These are phyloP conservation scores for Coleophoma eucalyptorum DNA, from an alignment of 2,329 filamentous ascomycete species.

Conservation along the genomic window DNA sequence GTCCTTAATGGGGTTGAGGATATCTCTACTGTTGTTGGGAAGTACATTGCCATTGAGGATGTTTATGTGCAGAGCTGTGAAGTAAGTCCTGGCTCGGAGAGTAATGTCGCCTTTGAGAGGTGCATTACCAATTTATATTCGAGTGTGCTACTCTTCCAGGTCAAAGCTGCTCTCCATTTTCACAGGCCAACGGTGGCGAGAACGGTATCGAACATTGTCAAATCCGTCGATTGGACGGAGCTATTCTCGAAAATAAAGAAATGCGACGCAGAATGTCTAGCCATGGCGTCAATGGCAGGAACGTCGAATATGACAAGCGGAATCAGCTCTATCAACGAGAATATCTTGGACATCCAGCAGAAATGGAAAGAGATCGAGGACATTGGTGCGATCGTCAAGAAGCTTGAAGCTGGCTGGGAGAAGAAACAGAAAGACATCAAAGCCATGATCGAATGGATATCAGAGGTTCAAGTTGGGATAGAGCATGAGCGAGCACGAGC, in stretches of 20 bases:
- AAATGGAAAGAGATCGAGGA: constrained; percentile 5
- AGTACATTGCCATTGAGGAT: constrained; percentile 9
- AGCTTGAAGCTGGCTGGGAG: constrained; percentile 3
- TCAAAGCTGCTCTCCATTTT: constrained; percentile 7
- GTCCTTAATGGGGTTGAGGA: constrained; percentile 5
- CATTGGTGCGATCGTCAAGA: constrained; percentile 1
- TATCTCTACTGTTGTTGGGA: constrained; percentile 6
- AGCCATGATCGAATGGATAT: constrained; percentile 4
- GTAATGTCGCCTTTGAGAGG: constrained; percentile 1
- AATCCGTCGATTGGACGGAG: constrained; percentile 6
- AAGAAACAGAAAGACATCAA: constrained; percentile 1
- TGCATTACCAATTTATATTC: constrained; percentile 4
- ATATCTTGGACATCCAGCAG: constrained; percentile 1
- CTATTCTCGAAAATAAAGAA: constrained; percentile 5
- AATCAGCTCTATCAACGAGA: background rate
- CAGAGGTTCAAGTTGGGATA: constrained; percentile 4
- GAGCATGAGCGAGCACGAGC: constrained; percentile 6
- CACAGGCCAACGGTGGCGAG: constrained; percentile 4
- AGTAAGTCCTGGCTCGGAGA: background rate
- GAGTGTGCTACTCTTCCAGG: constrained; percentile 3
- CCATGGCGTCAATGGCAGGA: constrained; percentile 2
- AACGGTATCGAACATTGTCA: constrained; percentile 3
- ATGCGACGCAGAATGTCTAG: constrained; percentile 4
- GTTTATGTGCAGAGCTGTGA: constrained; percentile 6
- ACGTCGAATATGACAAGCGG: background rate